These are phyloP conservation scores for Fraxinus latifolia DNA, from an alignment of 305 asterid genomes.

Conservation along the genomic window DNA sequence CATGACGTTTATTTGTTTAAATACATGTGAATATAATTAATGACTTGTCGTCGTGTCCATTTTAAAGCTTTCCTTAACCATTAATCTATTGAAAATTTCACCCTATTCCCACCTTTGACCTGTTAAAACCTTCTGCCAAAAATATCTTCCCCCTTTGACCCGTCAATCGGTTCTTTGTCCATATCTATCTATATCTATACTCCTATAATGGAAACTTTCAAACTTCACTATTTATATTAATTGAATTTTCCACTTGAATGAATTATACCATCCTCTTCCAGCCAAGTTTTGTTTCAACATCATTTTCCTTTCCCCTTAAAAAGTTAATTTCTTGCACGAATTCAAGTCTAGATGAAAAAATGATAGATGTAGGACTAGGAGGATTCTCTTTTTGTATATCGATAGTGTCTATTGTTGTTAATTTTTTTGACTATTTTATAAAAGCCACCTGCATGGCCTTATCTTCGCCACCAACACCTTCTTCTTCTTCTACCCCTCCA, in stretches of 20 bases:
- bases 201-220: background rate
- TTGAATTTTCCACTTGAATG: background rate
- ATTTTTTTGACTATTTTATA: constrained; percentile 23
- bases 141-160: constrained; percentile 36
- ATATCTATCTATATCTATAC: background rate
- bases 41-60: background rate
- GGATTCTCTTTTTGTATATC: constrained; percentile 29
- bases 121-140: constrained; percentile 22
- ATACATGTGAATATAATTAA: no score
- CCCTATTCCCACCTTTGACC: constrained; percentile 24
- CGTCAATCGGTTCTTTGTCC: constrained; percentile 19
- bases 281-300: background rate
- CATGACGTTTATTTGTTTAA: no score
- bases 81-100: background rate
- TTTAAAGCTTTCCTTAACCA: background rate
- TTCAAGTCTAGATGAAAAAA: constrained; percentile 4
- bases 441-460: constrained; percentile 29
- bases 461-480: constrained; percentile 20
- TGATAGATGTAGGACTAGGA: constrained; percentile 23
- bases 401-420: constrained; percentile 20
- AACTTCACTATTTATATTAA: background rate
- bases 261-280: background rate
- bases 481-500: constrained; percentile 12
- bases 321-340: background rate
- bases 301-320: background rate